phyloP scores from a whole-genome alignment of 169 alveolate species.

The Amoebophrya sp. region DNA sequence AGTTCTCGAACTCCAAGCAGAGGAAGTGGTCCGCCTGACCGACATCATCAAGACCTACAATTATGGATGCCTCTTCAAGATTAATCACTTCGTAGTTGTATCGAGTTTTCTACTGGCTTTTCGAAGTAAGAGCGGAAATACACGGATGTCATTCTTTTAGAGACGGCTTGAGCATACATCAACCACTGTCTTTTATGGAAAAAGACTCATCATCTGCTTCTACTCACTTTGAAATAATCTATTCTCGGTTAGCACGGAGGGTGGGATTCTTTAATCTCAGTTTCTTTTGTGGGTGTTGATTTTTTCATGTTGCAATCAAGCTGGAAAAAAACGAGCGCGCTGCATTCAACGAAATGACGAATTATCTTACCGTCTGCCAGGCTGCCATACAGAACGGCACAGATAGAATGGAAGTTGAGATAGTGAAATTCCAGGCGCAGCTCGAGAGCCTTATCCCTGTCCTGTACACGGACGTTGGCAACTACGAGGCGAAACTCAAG shows the following conservation, averaged over 20 bases:
- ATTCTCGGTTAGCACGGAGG: no score
- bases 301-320: no score
- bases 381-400: neutral
- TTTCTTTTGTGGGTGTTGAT: no score
- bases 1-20: neutral
- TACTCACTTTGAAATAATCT: no score
- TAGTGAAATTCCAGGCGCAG: neutral
- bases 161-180: no score
- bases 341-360: constrained; percentile 12
- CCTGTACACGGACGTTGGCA: neutral
- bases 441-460: neutral
- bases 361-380: neutral
- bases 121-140: no score
- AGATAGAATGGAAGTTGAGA: neutral
- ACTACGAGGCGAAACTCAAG: neutral
- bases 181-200: no score
- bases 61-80: constrained; percentile 24
- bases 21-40: neutral
- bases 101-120: no score
- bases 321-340: constrained; percentile 23
- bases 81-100: no score
- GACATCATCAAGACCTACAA: neutral
- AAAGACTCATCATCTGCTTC: no score
- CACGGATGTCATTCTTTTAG: no score
- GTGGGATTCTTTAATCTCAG: no score